Conservation (phyloP, 257 asterid species). For the Echites panduratus region DNA sequence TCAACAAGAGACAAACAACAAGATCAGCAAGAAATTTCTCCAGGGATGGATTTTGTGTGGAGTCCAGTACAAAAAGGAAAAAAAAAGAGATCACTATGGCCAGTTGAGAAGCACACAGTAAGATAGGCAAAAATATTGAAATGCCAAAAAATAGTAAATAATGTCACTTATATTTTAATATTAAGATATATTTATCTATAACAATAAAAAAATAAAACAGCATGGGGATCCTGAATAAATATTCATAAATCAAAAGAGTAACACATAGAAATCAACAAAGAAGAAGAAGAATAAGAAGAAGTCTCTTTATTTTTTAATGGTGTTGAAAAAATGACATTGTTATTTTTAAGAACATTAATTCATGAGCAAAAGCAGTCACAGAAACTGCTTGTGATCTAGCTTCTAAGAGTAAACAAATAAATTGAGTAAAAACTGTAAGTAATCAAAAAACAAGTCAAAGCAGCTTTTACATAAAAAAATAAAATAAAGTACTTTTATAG, state of each 20-base stretch:
- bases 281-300: too few relatives aligned
- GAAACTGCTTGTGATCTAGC: too few relatives aligned
- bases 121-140: background rate
- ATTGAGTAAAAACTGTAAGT: too few relatives aligned
- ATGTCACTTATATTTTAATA: background rate
- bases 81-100: background rate
- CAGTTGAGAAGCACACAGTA: background rate
- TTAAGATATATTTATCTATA: background rate
- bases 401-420: too few relatives aligned
- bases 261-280: background rate
- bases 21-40: background rate
- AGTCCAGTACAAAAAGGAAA: background rate
- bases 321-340: background rate
- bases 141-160: too few relatives aligned
- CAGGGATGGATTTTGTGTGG: background rate
- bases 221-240: background rate
- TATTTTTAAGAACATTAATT: background rate
- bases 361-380: too few relatives aligned
- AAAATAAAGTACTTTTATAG: too few relatives aligned
- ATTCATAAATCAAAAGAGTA: background rate
- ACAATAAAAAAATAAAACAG: background rate
- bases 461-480: background rate
- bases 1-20: background rate
- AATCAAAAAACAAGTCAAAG: background rate
- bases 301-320: background rate